Percentiles rank a stretch among this genome's conserved stretches.
These are phyloP conservation scores for Pythium diclinum DNA, from an alignment of 352 stramenopile species.

Conservation along the genomic window DNA sequence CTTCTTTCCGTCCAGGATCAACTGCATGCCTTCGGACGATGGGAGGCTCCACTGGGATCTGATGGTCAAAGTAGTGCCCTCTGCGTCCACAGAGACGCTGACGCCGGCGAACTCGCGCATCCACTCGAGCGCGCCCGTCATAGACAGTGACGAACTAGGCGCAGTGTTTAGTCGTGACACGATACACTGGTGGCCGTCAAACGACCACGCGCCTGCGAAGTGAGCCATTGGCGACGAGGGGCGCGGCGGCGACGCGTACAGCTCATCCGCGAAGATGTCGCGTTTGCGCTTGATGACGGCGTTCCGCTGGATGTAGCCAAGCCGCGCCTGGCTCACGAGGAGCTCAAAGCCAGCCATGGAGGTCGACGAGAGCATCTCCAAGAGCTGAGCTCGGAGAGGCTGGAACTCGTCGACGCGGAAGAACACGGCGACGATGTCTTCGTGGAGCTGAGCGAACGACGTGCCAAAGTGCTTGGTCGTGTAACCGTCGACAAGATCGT, in stretches of 20 bases:
- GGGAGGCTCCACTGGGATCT: slow-evolving; percentile 9
- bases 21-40: slow-evolving; percentile 22
- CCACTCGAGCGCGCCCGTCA: slow-evolving; percentile 16
- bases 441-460: slow-evolving; percentile 14
- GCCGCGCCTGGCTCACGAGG: slow-evolving; percentile 17
- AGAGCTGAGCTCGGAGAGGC: slow-evolving; percentile 5
- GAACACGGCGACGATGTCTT: slow-evolving; percentile 17
- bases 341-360: slow-evolving; percentile 11
- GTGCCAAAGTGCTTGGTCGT: slow-evolving; percentile 5
- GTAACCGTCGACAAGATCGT: slow-evolving; percentile 16
- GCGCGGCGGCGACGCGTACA: background rate
- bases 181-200: slow-evolving; percentile 15
- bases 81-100: slow-evolving; percentile 25
- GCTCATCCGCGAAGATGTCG: background rate
- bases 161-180: background rate
- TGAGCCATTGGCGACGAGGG: background rate
- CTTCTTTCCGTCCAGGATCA: slow-evolving; percentile 41
- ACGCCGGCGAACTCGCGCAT: slow-evolving; percentile 22
- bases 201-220: slow-evolving; percentile 11
- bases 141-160: background rate
- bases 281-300: slow-evolving; percentile 14
- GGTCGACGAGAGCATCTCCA: slow-evolving; percentile 18
- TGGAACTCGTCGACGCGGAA: slow-evolving; percentile 19
- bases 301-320: background rate
- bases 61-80: background rate